These are phyloP conservation scores for Avena insularis DNA, from an alignment of 176 grass and related monocot species.

Conservation along the genomic window DNA sequence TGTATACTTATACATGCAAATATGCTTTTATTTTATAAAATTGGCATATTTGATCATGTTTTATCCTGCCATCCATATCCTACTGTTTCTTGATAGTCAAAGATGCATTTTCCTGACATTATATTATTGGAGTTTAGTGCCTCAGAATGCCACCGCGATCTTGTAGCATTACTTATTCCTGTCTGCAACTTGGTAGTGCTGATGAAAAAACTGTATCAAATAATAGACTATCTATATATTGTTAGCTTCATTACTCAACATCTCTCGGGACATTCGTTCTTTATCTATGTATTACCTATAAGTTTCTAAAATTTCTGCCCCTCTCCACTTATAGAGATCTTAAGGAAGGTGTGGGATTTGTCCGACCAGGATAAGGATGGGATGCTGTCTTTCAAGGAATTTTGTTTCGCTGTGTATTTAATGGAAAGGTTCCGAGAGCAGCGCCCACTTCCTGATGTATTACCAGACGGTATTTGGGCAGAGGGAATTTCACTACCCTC, in stretches of 20 bases:
- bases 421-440: conserved; percentile 96
- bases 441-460: conserved; percentile 75
- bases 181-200: conserved; percentile 9
- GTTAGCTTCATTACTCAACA: conserved; percentile 33
- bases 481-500: conserved; percentile 85
- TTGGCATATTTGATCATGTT: conserved; percentile 23
- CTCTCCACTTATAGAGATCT: conserved; percentile 64
- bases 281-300: conserved; percentile 17
- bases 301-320: conserved; percentile 37
- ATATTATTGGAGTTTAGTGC: conserved; percentile 28
- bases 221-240: conserved; percentile 7
- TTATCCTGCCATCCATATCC: conserved; percentile 6
- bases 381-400: conserved; percentile 95
- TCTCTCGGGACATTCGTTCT: conserved; percentile 30
- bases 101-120: background rate
- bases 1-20: conserved; percentile 5
- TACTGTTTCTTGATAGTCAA: conserved; percentile 19
- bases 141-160: conserved; percentile 6
- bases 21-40: conserved; percentile 9
- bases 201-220: conserved; percentile 5
- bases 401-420: conserved; percentile 92
- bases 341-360: conserved; percentile 99
- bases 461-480: conserved; percentile 83
- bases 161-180: conserved; percentile 35
- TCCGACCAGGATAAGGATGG: conserved; percentile 99